Conservation (phyloP, 805 yeast genomes). For the Candida ficus region DNA sequence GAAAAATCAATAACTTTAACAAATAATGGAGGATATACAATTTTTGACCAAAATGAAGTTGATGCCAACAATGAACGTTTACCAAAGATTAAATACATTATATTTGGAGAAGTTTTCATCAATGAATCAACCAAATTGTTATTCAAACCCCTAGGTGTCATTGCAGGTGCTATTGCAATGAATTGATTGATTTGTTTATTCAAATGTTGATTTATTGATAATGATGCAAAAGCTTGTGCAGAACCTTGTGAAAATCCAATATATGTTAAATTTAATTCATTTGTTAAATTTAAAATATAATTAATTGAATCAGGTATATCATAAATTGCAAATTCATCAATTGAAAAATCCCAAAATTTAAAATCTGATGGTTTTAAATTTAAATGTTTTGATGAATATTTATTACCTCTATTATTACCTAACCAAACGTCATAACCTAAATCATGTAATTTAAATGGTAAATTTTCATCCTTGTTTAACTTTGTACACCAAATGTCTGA, state of each 20-base stretch:
- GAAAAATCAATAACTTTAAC: conserved; percentile 61
- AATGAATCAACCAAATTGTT: conserved; percentile 72
- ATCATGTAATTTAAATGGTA: conserved; percentile 74
- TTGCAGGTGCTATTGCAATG: conserved; percentile 89
- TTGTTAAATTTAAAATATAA: conserved; percentile 55
- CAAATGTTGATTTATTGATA: conserved; percentile 59
- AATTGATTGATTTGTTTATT: conserved; percentile 52
- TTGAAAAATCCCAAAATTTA: conserved; percentile 82
- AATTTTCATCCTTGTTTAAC: conserved; percentile 40
- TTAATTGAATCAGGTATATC: conserved; percentile 85
- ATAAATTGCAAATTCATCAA: conserved; percentile 87
- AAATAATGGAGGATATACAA: conserved; percentile 69
- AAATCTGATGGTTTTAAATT: conserved; percentile 23
- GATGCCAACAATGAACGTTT: conserved; percentile 71
- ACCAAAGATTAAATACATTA: conserved; percentile 71
- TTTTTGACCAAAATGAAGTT: conserved; percentile 63
- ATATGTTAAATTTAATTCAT: conserved; percentile 45
- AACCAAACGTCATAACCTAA: conserved; percentile 92
- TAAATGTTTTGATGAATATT: conserved; percentile 52
- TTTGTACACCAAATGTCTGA: conserved; percentile 77
- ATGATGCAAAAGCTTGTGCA: conserved; percentile 85
- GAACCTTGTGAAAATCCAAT: conserved; percentile 94
- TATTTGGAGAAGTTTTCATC: conserved; percentile 60
- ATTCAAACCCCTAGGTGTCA: conserved; percentile 82
- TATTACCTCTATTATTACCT: conserved; percentile 91